Base-by-base conservation (phyloP, 2,329 filamentous ascomycete species). In the Leptographium flavum region DNA sequence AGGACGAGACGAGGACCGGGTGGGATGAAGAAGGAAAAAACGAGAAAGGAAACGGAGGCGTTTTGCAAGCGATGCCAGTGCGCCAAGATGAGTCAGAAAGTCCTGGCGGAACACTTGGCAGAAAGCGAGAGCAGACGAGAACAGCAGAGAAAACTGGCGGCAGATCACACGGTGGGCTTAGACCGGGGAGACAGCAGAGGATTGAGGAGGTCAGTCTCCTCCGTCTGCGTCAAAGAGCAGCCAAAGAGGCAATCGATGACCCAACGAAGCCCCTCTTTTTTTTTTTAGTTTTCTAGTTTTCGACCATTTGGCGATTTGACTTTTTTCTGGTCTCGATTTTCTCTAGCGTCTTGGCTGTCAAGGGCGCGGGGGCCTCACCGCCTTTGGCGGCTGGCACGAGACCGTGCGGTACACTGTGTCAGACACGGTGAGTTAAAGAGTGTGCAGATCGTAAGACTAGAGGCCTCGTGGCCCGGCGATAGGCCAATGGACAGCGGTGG, bases 291-390 rank as follows among this genome's bases (percentile, higher is more conserved):
- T 43, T 33, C 14, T 33, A n/a, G n/a, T n/a, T n/a, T n/a, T n/a
- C n/a, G n/a, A n/a, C n/a, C n/a, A n/a, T n/a, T n/a, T n/a, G n/a
- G n/a, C n/a, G n/a, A n/a, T n/a, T n/a, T n/a, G n/a, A n/a, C n/a
- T 33, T 33, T 33, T 32, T 15, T 32, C 17, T 32, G 13, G 6
- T 33, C 3, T 36, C 19, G 10, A 5, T 45, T 25, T 27, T 39
- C 22, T 43, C 25, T 27, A 21, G 23, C 30, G 17, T 13, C 14
- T 33, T n/a, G 17, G n/a, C 22, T 8, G 21, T 44, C 36, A 15
- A 39, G 21, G 14, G 33, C 28, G 31, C 27, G 17, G 35, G 15
- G n/a, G 33, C 27, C 23, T 40, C 49, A 54, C 51, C 47, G 46
- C 48, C 36, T 50, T 50, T 46, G 7, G 19, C n/a, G n/a, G n/a